phyloP scores from a whole-genome alignment of 1,284 basidiomycete species.

The Naganishia albida region DNA sequence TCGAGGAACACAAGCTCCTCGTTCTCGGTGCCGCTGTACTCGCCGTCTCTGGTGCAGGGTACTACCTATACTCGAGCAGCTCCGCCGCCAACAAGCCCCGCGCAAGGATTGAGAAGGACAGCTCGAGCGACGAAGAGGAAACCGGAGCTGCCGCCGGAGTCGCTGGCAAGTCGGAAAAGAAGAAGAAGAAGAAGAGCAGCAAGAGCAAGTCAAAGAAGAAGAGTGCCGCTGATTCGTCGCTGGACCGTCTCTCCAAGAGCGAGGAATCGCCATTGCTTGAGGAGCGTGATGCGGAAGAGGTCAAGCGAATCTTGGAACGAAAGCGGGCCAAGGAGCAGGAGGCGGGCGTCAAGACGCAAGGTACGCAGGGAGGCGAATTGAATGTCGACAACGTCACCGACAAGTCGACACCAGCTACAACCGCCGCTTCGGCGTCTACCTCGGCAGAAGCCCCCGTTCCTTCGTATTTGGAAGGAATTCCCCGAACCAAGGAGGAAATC shows the following conservation, averaged over 20 bases:
- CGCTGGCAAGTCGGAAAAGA: constrained; percentile 43
- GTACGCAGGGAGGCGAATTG: constrained; percentile 11
- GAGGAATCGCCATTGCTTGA: constrained; percentile 68
- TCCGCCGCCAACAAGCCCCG: constrained; percentile 17
- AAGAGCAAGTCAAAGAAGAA: constrained; percentile 51
- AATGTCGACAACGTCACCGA: constrained; percentile 5
- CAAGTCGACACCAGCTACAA: neutral
- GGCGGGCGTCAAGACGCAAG: constrained; percentile 19
- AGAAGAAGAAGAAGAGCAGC: constrained; percentile 60
- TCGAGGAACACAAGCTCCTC: constrained; percentile 52
- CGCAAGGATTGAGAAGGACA: constrained; percentile 14
- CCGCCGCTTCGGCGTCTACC: constrained; percentile 5
- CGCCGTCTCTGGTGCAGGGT: constrained; percentile 74
- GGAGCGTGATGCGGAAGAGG: constrained; percentile 59
- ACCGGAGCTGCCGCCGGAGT: constrained; percentile 53
- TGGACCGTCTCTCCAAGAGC: constrained; percentile 38
- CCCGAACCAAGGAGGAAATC: constrained; percentile 34
- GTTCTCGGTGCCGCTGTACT: constrained; percentile 63
- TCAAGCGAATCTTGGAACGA: constrained; percentile 41
- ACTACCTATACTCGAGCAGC: constrained; percentile 60
- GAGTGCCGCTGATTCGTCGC: constrained; percentile 24
- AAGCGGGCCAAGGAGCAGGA: constrained; percentile 29
- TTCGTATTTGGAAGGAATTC: constrained; percentile 26
- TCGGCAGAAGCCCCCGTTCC: constrained; percentile 2
- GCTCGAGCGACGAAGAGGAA: constrained; percentile 50